phyloP scores from a whole-genome alignment of 768 basidiomycete species.

The Pisolithus sp. region DNA sequence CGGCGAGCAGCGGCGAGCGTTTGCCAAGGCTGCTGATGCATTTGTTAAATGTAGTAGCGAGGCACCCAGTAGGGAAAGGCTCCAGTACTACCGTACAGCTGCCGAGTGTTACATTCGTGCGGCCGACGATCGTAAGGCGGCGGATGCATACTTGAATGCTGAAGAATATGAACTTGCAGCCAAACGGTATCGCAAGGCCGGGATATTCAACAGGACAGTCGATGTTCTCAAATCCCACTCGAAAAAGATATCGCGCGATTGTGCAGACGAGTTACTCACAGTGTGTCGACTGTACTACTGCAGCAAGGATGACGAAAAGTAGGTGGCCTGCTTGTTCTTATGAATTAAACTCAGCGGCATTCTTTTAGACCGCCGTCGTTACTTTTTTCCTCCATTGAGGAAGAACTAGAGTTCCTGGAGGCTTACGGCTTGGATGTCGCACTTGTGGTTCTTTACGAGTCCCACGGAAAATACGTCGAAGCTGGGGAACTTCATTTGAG shows the following conservation, averaged over 20 bases:
- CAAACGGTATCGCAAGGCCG: slow-evolving; percentile 41
- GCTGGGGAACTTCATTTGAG: slow-evolving; percentile 47
- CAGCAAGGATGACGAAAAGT: slow-evolving; percentile 10
- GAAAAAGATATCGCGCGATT: slow-evolving; percentile 22
- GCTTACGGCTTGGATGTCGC: slow-evolving; percentile 46
- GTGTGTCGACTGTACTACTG: slow-evolving; percentile 44
- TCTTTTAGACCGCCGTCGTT: slow-evolving; percentile 37
- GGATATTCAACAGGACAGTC: slow-evolving; percentile 48
- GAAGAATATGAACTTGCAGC: slow-evolving; percentile 40
- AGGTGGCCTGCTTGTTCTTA: not conserved
- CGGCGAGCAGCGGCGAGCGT: too few relatives aligned
- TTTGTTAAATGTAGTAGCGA: too few relatives aligned
- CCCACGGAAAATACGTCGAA: slow-evolving; percentile 36
- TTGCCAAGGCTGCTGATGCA: too few relatives aligned
- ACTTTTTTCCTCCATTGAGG: slow-evolving; percentile 47
- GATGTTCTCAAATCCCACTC: slow-evolving; percentile 34
- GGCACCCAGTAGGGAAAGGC: slow-evolving; percentile 15
- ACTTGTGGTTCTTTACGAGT: slow-evolving; percentile 39
- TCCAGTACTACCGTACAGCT: slow-evolving; percentile 36
- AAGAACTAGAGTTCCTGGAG: slow-evolving; percentile 51
- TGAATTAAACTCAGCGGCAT: not conserved
- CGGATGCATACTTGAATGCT: slow-evolving; percentile 35
- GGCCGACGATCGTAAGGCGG: slow-evolving; percentile 38
- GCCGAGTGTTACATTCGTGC: slow-evolving; percentile 42
- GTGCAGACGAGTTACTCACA: slow-evolving; percentile 32